Evolutionary conservation across 73 alveolate genomes (phyloP).

Genomic region (Diophrys appendiculata): DNA sequence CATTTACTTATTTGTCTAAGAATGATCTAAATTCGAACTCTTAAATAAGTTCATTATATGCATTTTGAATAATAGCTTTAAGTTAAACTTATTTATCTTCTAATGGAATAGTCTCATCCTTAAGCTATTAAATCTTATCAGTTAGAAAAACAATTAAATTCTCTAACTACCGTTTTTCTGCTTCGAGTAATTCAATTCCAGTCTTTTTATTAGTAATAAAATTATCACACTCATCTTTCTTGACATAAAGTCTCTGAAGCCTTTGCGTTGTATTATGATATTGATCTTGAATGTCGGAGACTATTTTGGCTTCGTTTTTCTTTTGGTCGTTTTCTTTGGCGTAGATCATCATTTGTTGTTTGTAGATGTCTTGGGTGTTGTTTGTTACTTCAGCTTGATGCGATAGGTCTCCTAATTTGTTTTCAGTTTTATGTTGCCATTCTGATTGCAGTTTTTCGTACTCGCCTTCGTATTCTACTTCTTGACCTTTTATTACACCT

Average conservation of each 20-base stretch:
- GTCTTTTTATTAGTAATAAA: conserved; percentile 32
- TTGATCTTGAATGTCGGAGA: conserved; percentile 14
- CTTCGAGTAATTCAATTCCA: conserved; percentile 17
- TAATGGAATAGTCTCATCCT: conserved; percentile 51
- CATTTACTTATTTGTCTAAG: conserved; percentile 22
- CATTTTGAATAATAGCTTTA: conserved; percentile 36
- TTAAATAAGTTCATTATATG: conserved; percentile 52
- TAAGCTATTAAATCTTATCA: conserved; percentile 50
- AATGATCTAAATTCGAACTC: conserved; percentile 43
- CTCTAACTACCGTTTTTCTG: conserved; percentile 41
- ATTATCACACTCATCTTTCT: conserved; percentile 25
- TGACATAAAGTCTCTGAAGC: conserved; percentile 30
- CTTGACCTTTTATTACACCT: conserved; percentile 40
- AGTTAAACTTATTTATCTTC: conserved; percentile 35
- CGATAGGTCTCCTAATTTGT: too few species aligned
- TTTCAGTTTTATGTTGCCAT: too few species aligned
- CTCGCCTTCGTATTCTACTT: conserved; percentile 52
- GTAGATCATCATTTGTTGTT: conserved; percentile 15
- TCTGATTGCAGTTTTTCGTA: too few species aligned
- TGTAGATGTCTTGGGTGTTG: conserved; percentile 2
- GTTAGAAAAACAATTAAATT: conserved; percentile 42
- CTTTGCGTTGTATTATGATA: conserved; percentile 21
- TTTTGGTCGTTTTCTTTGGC: conserved; percentile 25
- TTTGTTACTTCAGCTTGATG: too few species aligned
- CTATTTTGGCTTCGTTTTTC: conserved; percentile 31